Conservation (phyloP, 768 basidiomycete species). For the Tulasnella sp. region DNA sequence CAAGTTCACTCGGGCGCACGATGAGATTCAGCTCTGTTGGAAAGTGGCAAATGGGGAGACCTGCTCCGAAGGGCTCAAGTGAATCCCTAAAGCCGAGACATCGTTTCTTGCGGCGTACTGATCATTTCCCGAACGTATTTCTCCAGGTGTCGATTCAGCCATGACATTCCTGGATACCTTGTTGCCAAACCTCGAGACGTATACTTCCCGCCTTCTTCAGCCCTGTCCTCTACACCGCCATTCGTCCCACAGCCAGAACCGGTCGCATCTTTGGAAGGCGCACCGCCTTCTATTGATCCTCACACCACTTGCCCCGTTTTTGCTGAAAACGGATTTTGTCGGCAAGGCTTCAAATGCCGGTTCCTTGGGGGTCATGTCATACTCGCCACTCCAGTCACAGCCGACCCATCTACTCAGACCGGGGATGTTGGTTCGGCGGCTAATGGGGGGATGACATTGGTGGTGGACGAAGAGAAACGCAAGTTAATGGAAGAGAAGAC, state of each 20-base stretch:
- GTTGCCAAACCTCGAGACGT: conserved; percentile 68
- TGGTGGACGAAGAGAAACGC: neutral
- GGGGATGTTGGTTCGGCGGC: neutral
- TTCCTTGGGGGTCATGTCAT: conserved; percentile 72
- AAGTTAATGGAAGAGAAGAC: neutral
- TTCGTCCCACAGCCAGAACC: conserved; percentile 37
- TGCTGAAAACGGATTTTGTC: conserved; percentile 63
- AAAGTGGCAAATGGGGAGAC: conserved; percentile 57
- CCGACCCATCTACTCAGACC: neutral
- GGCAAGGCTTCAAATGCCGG: conserved; percentile 83
- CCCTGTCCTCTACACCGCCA: conserved; percentile 43
- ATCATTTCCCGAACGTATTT: neutral
- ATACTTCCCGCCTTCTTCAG: conserved; percentile 42
- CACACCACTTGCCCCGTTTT: conserved; percentile 59
- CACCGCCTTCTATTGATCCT: conserved; percentile 39
- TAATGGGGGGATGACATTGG: neutral
- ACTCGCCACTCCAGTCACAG: neutral
- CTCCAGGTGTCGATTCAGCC: conserved; percentile 62
- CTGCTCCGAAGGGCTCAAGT: conserved; percentile 35
- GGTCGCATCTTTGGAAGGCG: conserved; percentile 25
- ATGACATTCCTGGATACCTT: conserved; percentile 71
- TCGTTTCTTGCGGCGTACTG: neutral
- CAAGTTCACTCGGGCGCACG: conserved; percentile 65
- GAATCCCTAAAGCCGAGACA: neutral
- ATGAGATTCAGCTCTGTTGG: conserved; percentile 79